Conservation (phyloP, 1,139 yeast species). For the Sugiyamaella paludigena region DNA sequence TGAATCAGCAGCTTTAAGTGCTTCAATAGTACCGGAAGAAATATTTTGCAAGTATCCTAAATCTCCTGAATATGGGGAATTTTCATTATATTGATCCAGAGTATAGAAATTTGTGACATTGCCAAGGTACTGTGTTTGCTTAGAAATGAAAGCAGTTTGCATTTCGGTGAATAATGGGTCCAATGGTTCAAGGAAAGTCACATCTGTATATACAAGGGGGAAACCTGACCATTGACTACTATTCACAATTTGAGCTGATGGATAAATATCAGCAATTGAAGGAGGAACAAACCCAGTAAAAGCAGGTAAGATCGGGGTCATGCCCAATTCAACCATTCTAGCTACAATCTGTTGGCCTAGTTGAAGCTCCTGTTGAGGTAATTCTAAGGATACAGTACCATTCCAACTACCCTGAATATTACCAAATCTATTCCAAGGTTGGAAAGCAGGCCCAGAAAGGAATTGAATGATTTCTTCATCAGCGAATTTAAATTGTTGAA, state of each 20-base stretch:
- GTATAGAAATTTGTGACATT: too few relatives aligned
- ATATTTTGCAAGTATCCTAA: conserved; percentile 18
- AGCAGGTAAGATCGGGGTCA: conserved; percentile 25
- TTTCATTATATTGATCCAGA: too few relatives aligned
- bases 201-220: conserved; percentile 17
- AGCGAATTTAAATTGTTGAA: conserved; percentile 19
- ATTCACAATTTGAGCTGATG: conserved; percentile 17
- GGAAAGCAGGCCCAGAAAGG: conserved; percentile 20
- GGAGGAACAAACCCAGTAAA: conserved; percentile 23
- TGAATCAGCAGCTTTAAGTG: conserved; percentile 17
- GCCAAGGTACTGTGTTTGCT: too few relatives aligned
- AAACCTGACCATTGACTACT: conserved; percentile 20
- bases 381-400: conserved; percentile 14
- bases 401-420: conserved; percentile 24
- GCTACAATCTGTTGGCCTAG: conserved; percentile 17
- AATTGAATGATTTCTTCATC: conserved; percentile 16
- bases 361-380: conserved; percentile 16
- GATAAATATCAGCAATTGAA: conserved; percentile 12
- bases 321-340: conserved; percentile 23
- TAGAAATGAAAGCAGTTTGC: conserved; percentile 18
- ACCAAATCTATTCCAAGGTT: conserved; percentile 25
- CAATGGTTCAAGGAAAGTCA: conserved; percentile 21
- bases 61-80: too few relatives aligned
- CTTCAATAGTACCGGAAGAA: conserved; percentile 16
- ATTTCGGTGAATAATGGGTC: conserved; percentile 19